phyloP scores from a whole-genome alignment of 2,329 filamentous ascomycete genomes.

The Beauveria pseudobassiana region DNA sequence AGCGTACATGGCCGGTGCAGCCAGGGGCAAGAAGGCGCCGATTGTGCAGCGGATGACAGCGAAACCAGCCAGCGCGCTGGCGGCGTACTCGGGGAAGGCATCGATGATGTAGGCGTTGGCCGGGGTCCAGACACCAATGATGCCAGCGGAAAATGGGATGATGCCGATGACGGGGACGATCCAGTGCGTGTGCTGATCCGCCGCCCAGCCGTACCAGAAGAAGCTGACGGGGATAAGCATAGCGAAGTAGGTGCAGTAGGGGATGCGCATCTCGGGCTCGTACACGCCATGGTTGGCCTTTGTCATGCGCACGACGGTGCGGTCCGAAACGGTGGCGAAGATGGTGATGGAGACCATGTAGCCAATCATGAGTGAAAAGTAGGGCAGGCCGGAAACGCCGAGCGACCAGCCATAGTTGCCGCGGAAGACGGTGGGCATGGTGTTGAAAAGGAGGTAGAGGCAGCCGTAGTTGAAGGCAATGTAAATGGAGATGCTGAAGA shows the following conservation, averaged over 20 bases:
- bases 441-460: constrained; percentile 47
- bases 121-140: constrained; percentile 39
- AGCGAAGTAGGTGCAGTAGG: constrained; percentile 25
- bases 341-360: constrained; percentile 31
- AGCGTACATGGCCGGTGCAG: constrained; percentile 55
- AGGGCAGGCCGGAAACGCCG: constrained; percentile 40
- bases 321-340: constrained; percentile 38
- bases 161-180: constrained; percentile 31
- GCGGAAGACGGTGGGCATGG: constrained; percentile 43
- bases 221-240: constrained; percentile 25
- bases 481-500: constrained; percentile 40
- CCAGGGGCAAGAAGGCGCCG: constrained; percentile 62
- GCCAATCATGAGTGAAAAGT: constrained; percentile 39
- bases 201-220: constrained; percentile 29
- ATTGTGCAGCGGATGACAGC: constrained; percentile 43
- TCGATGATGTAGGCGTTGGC: constrained; percentile 39
- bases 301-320: constrained; percentile 37
- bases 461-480: constrained; percentile 45
- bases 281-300: constrained; percentile 32
- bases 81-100: constrained; percentile 24
- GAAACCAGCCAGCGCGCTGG: constrained; percentile 25
- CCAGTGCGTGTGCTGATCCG: constrained; percentile 24
- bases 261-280: constrained; percentile 29
- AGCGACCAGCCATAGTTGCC: constrained; percentile 38
- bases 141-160: constrained; percentile 36